Conservation (phyloP, 306 rosid genomes). For the Citrullus mucosospermus region DNA sequence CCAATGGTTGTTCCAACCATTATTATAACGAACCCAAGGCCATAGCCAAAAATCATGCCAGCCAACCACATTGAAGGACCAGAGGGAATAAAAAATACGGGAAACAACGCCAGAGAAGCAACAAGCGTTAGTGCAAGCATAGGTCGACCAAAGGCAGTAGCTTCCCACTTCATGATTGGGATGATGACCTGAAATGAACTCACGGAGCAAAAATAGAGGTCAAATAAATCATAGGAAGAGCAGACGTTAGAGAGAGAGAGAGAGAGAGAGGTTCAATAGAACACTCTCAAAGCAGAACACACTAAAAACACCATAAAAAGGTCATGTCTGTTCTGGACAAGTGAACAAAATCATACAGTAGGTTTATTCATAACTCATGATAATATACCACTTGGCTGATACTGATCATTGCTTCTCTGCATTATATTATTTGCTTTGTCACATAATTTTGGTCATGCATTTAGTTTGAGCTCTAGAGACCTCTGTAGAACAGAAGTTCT, state of each 20-base stretch:
- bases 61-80: slow-evolving; percentile 99
- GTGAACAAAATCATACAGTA: neutral
- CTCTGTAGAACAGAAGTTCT: neutral
- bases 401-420: neutral
- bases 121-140: slow-evolving; percentile 74
- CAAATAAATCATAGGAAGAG: neutral
- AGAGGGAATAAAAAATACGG: slow-evolving; percentile 73
- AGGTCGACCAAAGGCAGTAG: slow-evolving; percentile 95
- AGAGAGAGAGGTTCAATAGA: slow-evolving; percentile 4
- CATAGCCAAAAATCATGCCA: slow-evolving; percentile 98
- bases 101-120: slow-evolving; percentile 86
- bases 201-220: neutral
- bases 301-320: neutral
- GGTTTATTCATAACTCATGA: neutral
- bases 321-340: neutral
- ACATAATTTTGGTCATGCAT: neutral
- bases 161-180: slow-evolving; percentile 94
- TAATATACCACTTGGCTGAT: neutral
- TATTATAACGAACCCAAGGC: slow-evolving; percentile 78
- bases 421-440: neutral
- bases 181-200: slow-evolving; percentile 44
- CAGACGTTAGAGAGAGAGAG: neutral
- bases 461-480: neutral
- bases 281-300: neutral
- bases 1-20: slow-evolving; percentile 97